Base-by-base conservation (phyloP, 176 grass and related monocot genomes). In the Thinopyrum elongatum region DNA sequence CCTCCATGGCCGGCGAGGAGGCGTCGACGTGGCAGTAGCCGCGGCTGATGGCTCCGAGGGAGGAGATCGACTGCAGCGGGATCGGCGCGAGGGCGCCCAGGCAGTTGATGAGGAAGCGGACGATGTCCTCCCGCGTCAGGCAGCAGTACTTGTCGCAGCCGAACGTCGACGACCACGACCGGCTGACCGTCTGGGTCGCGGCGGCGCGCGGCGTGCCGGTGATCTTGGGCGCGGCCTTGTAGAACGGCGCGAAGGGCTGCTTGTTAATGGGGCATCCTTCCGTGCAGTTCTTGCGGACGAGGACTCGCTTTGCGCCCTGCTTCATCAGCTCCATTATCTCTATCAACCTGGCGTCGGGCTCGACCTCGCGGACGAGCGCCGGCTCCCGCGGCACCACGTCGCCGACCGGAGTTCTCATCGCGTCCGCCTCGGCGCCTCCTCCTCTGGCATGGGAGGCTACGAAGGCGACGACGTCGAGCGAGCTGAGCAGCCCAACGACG, bases 261-360 rank as follows among this genome's bases (percentile, higher is more conserved):
- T 82, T 91, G 70, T 68, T 80, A 15, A 83, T 71, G 21, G 72
- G 46, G 76, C 87, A 80, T 31, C 62, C 61, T 3, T 90, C 78
- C 2, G 84, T 68, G 67, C 78, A 46, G 73, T 81, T 76, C 84
- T 85, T 94, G 21, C 87, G 84, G 12, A 92, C 87, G 10, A 94
- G 87, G 1, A 94, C 82, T 2, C 85, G 73, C 66, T 75, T 81
- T 12, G 76, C 87, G 2, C 90, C 93, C 53, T 80, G 85, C 90
- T 92, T 90, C 93, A 92, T 94, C 3, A 94, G 44, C 63, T 94
- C 90, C 64, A 94, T 22, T 49, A 87, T 82, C 60, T 94, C 93
- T 19, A 90, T 85, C 82, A 92, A 86, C 87, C 93, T 94, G 49
- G 82, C 60, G 19, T 82, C 66, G 30, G 90, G 90, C 81, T 94